These are phyloP conservation scores for Caulochytrium protostelioides DNA, from an alignment of 371 early-diverging fungal genomes.

Conservation along the genomic window DNA sequence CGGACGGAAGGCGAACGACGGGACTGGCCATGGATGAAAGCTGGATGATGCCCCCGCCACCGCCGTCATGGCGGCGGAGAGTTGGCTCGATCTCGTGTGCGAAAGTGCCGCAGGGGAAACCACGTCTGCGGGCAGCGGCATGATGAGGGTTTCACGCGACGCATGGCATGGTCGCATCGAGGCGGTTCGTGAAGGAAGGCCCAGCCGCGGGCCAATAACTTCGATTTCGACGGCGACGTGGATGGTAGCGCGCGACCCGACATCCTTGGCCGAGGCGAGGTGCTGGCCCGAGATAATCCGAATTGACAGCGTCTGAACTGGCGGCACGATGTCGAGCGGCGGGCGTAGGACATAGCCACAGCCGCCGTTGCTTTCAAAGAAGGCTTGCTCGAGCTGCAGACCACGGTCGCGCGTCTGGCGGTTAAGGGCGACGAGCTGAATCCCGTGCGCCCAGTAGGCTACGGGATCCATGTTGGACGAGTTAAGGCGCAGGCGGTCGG, in stretches of 20 bases:
- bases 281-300: not conserved
- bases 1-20: too few relatives aligned
- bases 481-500: slow-evolving; percentile 41
- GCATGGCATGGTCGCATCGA: too few relatives aligned
- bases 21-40: too few relatives aligned
- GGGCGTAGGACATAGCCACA: slow-evolving; percentile 61
- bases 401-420: slow-evolving; percentile 41
- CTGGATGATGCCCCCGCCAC: too few relatives aligned
- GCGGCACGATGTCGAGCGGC: slow-evolving; percentile 1
- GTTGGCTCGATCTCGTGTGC: too few relatives aligned
- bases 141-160: too few relatives aligned
- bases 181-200: too few relatives aligned
- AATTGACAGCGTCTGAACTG: not conserved
- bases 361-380: slow-evolving; percentile 41
- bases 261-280: not conserved
- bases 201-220: too few relatives aligned
- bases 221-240: too few relatives aligned
- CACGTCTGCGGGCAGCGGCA: too few relatives aligned
- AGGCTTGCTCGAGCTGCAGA: slow-evolving; percentile 48
- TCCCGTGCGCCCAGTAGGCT: slow-evolving; percentile 46
- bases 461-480: slow-evolving; percentile 58
- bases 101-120: too few relatives aligned
- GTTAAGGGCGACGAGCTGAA: slow-evolving; percentile 67
- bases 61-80: too few relatives aligned
- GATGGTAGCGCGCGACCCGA: not conserved